phyloP scores from a whole-genome alignment of 768 basidiomycete genomes.

The Termitomyces sp. region DNA sequence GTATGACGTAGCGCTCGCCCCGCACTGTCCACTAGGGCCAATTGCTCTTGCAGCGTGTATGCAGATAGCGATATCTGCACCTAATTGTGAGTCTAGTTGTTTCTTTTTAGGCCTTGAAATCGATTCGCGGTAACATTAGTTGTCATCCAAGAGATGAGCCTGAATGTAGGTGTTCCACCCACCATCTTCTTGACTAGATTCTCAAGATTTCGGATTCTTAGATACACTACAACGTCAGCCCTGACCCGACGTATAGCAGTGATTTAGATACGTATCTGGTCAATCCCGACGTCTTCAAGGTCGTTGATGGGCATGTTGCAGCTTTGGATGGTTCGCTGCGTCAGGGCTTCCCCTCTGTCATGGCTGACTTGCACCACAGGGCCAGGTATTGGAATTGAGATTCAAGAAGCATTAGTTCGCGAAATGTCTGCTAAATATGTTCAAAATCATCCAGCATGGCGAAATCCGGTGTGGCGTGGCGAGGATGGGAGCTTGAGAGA shows the following conservation, averaged over 20 bases:
- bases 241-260: slow-evolving; percentile 24
- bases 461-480: slow-evolving; percentile 52
- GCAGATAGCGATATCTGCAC: slow-evolving; percentile 52
- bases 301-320: slow-evolving; percentile 46
- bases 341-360: not conserved
- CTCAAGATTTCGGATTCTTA: slow-evolving; percentile 15
- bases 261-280: slow-evolving; percentile 60
- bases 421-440: slow-evolving; percentile 27
- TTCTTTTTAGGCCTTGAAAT: not conserved
- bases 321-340: slow-evolving; percentile 31
- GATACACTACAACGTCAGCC: slow-evolving; percentile 61
- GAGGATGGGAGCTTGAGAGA: slow-evolving; percentile 49
- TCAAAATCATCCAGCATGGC: slow-evolving; percentile 40
- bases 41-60: slow-evolving; percentile 69
- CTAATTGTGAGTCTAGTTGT: slow-evolving; percentile 43
- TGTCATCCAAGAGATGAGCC: slow-evolving; percentile 63
- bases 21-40: slow-evolving; percentile 70
- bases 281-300: slow-evolving; percentile 46
- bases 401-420: slow-evolving; percentile 54
- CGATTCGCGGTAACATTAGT: slow-evolving; percentile 24
- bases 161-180: slow-evolving; percentile 33
- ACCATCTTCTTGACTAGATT: not conserved
- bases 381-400: slow-evolving; percentile 55
- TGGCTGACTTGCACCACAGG: slow-evolving; percentile 22
- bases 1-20: slow-evolving; percentile 68